Evolutionary conservation across 805 yeast genomes (phyloP), one percentile per base, ranked within the genome.

Genomic region (Starmerella sp.): DNA sequence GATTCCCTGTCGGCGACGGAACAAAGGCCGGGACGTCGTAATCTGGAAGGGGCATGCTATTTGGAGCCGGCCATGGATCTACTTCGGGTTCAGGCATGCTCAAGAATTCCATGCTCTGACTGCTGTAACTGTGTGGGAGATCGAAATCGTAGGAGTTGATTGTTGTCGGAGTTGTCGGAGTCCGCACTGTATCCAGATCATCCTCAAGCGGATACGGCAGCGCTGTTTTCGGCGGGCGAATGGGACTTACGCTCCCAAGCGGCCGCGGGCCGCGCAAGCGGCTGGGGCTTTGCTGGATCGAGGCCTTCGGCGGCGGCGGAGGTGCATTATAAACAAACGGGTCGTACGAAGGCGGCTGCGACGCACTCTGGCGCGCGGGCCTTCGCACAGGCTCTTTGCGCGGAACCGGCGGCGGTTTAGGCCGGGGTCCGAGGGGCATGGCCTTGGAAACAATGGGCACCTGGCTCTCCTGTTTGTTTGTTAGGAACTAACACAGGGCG

Each of bases 381-480:
- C 36, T 32, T 5, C 48, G n/a, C 14, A 52, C 17, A 6, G 50
- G 54, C 30, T 54, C 59, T 52, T 53, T 55, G 30, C 48, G 48
- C 2, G 62, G 60, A 2, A 52, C 15, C 9, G 51, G 53, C 5
- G 57, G 53, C 7, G 62, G 64, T 41, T 60, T 61, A 3, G 64
- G 64, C 10, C 64, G 54, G 15, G 64, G 64, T 11, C 64, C 64
- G 11, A 55, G 42, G 6, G 63, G 63, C 62, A 59, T 46, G 38
- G 36, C 36, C 36, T n/a, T 31, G 32, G 14, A 8, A 4, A 8
- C 17, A 29, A 22, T 10, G n/a, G 29, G 6, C 29, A 7, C 29
- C 5, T 13, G 7, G 48, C 9, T 15, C 48, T 4, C 37, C 15
- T 5, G 36, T 31, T 32, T 44, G 48, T 44, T 30, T 44, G 37